These are phyloP conservation scores for Epichloe uncinata DNA, from an alignment of 2,329 filamentous ascomycete species.

Conservation along the genomic window DNA sequence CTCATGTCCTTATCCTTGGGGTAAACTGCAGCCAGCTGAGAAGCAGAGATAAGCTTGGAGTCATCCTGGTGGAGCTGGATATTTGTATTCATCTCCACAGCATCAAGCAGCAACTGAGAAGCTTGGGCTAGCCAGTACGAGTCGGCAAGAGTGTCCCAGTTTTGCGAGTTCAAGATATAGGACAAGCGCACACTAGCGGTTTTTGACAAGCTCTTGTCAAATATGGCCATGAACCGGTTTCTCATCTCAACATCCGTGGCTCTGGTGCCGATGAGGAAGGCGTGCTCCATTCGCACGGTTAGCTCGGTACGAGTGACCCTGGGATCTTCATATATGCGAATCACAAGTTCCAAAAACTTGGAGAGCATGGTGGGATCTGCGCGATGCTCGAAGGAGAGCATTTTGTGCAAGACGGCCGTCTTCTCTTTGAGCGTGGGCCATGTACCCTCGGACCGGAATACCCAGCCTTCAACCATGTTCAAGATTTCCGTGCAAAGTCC, in stretches of 20 bases:
- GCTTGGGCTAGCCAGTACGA: slow-evolving; percentile 97
- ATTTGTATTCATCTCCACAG: slow-evolving; percentile 70
- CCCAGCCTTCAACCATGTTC: slow-evolving; percentile 88
- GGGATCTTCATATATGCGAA: slow-evolving; percentile 94
- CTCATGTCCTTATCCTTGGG: slow-evolving; percentile 61
- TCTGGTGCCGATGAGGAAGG: slow-evolving; percentile 88
- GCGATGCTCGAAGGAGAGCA: slow-evolving; percentile 87
- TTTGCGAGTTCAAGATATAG: slow-evolving; percentile 83
- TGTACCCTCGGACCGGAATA: slow-evolving; percentile 87
- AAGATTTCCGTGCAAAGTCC: slow-evolving; percentile 85
- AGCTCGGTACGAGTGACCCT: slow-evolving; percentile 92
- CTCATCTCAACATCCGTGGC: slow-evolving; percentile 94
- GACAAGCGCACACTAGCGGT: slow-evolving; percentile 78
- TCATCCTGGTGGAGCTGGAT: slow-evolving; percentile 74
- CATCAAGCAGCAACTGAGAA: slow-evolving; percentile 81
- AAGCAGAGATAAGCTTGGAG: slow-evolving; percentile 63
- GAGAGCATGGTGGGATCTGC: slow-evolving; percentile 72
- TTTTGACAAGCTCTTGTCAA: slow-evolving; percentile 88
- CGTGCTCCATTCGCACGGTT: slow-evolving; percentile 93
- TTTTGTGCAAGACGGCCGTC: slow-evolving; percentile 97
- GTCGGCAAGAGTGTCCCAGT: slow-evolving; percentile 91
- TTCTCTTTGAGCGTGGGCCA: slow-evolving; percentile 98
- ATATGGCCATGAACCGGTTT: slow-evolving; percentile 91
- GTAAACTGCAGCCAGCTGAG: slow-evolving; percentile 60
- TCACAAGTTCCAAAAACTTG: slow-evolving; percentile 90